Evolutionary conservation across 805 yeast genomes (phyloP).

Genomic region (Suhomyces prunicola): DNA sequence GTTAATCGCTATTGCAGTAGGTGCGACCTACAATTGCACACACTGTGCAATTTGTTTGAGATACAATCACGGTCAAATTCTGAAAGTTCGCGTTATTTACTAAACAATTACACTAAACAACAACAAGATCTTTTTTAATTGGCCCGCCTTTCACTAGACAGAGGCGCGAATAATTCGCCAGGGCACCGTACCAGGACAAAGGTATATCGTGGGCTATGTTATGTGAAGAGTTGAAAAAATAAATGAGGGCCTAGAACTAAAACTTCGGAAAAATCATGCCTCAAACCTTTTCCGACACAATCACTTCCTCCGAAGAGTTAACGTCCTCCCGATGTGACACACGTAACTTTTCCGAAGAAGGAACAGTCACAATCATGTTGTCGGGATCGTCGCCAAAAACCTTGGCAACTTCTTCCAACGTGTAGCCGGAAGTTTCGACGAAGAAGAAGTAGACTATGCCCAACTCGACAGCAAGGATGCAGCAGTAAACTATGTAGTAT

Average conservation of each 20-base stretch:
- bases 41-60: background rate
- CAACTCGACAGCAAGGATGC: constrained; percentile 27
- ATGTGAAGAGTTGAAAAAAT: background rate
- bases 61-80: background rate
- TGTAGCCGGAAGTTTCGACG: constrained; percentile 42
- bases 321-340: background rate
- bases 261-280: background rate
- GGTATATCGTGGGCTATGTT: background rate
- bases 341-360: constrained; percentile 1
- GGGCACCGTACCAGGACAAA: background rate
- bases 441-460: constrained; percentile 28
- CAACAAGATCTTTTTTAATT: background rate
- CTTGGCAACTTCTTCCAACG: constrained; percentile 42
- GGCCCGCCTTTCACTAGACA: background rate
- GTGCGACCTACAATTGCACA: background rate
- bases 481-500: constrained; percentile 41
- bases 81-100: background rate
- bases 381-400: constrained; percentile 37
- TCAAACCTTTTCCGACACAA: background rate
- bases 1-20: background rate
- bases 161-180: background rate
- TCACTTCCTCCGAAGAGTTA: background rate
- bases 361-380: constrained; percentile 1
- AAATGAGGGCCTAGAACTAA: background rate
- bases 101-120: background rate